Evolutionary conservation across 225 moss, liverwort and hornwort species (phyloP).

Genomic region (Marchantia paleacea): DNA sequence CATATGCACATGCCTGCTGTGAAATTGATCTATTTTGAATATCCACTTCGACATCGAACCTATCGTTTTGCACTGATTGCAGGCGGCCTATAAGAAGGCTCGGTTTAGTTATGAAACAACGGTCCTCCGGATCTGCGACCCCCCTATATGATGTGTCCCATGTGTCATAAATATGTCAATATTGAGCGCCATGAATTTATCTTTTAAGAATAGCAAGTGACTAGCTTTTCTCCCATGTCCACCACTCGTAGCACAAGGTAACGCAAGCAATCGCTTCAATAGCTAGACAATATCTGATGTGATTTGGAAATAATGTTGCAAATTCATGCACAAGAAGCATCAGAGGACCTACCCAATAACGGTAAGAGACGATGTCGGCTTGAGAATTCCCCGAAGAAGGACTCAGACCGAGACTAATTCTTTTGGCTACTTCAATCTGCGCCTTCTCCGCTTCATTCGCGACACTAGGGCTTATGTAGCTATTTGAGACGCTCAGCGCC

Average conservation of each 20-base stretch:
- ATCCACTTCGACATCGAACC: not conserved
- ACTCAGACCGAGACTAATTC: slow-evolving; percentile 43
- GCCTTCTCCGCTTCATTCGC: slow-evolving; percentile 30
- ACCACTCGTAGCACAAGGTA: too few relatives aligned
- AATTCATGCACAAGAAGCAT: not conserved
- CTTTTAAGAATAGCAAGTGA: not conserved
- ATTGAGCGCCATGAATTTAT: not conserved
- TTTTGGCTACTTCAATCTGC: slow-evolving; percentile 43
- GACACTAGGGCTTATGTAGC: slow-evolving; percentile 17
- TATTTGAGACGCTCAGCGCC: slow-evolving; percentile 38
- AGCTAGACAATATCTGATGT: not conserved
- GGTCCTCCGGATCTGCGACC: not conserved
- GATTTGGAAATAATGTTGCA: not conserved
- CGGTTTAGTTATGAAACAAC: not conserved
- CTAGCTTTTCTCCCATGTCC: not conserved
- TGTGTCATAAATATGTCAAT: not conserved
- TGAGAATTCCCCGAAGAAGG: slow-evolving; percentile 27
- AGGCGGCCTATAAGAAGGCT: not conserved
- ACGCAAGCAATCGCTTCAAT: too few relatives aligned
- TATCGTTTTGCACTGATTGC: not conserved
- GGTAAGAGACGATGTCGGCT: slow-evolving; percentile 35
- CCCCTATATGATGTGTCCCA: not conserved
- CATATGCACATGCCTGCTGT: not conserved
- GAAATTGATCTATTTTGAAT: not conserved
- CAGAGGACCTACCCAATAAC: slow-evolving; percentile 46